Evolutionary conservation across 2,329 filamentous ascomycete genomes (phyloP), one percentile per base, ranked within the genome.

Genomic region (Sodiomyces alkalinus): DNA sequence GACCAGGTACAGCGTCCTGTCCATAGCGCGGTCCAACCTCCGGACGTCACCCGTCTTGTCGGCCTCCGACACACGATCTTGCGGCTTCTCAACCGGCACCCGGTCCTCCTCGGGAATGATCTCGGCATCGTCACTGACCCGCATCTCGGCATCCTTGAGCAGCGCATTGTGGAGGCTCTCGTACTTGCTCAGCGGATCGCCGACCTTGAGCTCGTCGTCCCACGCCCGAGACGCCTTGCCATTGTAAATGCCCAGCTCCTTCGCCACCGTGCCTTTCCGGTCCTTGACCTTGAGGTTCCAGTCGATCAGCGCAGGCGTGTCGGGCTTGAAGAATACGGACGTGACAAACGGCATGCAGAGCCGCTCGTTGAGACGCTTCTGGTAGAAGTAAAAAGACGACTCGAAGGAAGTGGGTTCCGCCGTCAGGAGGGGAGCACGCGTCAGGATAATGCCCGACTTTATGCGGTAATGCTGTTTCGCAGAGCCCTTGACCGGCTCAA

Each of bases 291-390:
- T 92, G 48, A 82, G 68, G 52, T 86, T 81, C 82, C 85, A 96
- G 58, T 94, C 86, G 28, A 83, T 62, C 40, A 86, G 80, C 7
- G 73, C 66, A 2, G 85, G 77, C 8, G 86, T 92, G 47, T 82
- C 81, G 41, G 75, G 75, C 62, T 92, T 92, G 69, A 86, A 92
- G 67, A 92, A 98, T 58, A 96, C 90, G 50, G 80, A 80, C 40
- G 80, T 74, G 32, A 80, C 80, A 53, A 96, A 98, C 2, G 86
- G 81, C 4, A 90, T 68, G 13, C 77, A 74, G 29, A 93, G 67
- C 23, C 90, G 80, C 63, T 98, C 90, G 54, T 96, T 93, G 35
- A 98, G 68, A 10, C 90, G 83, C 44, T 87, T 87, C 60, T 98
- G 90, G 60, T 98, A 98, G 51, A 98, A 85, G 64, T 79, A 93